Percentiles rank a stretch among this genome's conserved stretches.
Conservation (phyloP, 23 red algal species). For the Gracilaria gracilis region DNA sequence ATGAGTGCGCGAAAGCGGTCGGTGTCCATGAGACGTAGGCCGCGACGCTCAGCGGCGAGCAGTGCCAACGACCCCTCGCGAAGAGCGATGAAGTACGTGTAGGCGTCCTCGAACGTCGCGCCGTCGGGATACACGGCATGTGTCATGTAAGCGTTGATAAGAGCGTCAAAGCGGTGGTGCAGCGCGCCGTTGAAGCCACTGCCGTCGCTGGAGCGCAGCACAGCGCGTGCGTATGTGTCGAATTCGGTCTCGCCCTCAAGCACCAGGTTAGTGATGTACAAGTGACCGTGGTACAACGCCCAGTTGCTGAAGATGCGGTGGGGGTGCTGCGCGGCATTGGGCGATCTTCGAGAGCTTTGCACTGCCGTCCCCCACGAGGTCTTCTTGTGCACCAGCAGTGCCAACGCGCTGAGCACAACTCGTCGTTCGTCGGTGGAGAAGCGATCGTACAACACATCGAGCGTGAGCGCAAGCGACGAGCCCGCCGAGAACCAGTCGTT, state of each 20-base stretch:
- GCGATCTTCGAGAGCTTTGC: background rate
- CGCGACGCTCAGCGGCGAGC: too few relatives aligned
- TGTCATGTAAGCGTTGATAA: slow-evolving; percentile 30
- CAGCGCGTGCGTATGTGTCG: background rate
- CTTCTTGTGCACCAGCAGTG: too few relatives aligned
- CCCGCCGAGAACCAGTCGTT: too few relatives aligned
- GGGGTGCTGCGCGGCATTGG: slow-evolving; percentile 14
- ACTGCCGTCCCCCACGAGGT: too few relatives aligned
- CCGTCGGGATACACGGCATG: too few relatives aligned
- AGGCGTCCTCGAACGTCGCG: slow-evolving; percentile 51
- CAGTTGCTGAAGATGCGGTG: slow-evolving; percentile 60
- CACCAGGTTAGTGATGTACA: slow-evolving; percentile 27
- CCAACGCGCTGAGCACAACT: slow-evolving; percentile 20
- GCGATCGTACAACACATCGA: slow-evolving; percentile 51
- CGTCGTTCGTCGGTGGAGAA: background rate
- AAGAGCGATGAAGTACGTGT: slow-evolving; percentile 35
- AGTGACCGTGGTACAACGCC: too few relatives aligned
- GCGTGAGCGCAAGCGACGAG: slow-evolving; percentile 18
- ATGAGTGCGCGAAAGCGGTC: too few relatives aligned
- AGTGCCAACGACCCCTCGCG: slow-evolving; percentile 45
- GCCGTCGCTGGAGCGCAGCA: background rate
- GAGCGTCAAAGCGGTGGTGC: slow-evolving; percentile 4
- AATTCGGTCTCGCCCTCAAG: slow-evolving; percentile 15
- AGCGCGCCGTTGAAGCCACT: slow-evolving; percentile 20
- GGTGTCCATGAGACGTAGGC: too few relatives aligned